Evolutionary conservation across 2,329 filamentous ascomycete genomes (phyloP).

Genomic region (Trichoderma guizhouense): DNA sequence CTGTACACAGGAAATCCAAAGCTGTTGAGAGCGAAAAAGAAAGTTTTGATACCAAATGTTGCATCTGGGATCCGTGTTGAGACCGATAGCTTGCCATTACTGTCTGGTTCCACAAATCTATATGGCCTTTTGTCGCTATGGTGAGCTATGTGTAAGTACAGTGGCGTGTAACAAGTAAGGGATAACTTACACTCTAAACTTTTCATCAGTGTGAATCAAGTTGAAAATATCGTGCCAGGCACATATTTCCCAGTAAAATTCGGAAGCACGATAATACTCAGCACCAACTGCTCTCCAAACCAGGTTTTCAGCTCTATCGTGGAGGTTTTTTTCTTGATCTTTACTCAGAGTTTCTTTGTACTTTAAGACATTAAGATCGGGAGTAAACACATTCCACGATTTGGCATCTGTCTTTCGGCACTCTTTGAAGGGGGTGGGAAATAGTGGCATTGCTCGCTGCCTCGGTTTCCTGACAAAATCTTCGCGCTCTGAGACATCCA

Average conservation of each 20-base stretch:
- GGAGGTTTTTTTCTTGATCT: background rate
- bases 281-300: background rate
- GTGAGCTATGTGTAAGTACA: too few relatives aligned
- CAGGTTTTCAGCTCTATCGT: background rate
- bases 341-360: background rate
- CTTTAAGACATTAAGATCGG: background rate
- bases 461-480: background rate
- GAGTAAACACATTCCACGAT: background rate
- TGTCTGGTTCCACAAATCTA: background rate
- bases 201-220: background rate
- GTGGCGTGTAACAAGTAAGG: too few relatives aligned
- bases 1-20: background rate
- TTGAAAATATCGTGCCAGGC: background rate
- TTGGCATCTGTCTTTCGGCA: background rate
- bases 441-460: background rate
- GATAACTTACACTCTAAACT: background rate
- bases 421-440: background rate
- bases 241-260: background rate
- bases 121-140: background rate
- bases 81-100: background rate
- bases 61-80: background rate
- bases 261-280: background rate
- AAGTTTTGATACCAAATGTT: background rate
- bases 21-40: background rate
- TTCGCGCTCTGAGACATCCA: background rate